A percentile compares a stretch with the other conserved stretches of the same genome.
Evolutionary conservation across 176 grass and related monocot genomes (phyloP).

Genomic region (Coix lacrymajobi): DNA sequence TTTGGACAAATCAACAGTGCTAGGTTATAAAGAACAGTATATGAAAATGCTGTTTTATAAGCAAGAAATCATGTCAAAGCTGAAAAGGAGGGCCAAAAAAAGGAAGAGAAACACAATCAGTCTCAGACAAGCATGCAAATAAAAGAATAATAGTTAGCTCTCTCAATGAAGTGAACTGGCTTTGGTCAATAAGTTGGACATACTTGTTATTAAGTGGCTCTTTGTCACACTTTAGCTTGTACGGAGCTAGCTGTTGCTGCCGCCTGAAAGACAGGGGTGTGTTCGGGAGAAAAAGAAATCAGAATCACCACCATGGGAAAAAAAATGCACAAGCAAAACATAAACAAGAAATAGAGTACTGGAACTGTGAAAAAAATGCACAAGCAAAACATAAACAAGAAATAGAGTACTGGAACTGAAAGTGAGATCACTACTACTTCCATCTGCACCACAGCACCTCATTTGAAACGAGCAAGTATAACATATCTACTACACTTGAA

Average conservation of each 20-base stretch:
- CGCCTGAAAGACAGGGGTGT: constrained; percentile 60
- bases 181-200: constrained; percentile 16
- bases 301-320: neutral
- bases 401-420: too few relatives aligned
- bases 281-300: constrained; percentile 11
- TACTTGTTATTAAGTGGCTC: constrained; percentile 89
- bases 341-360: neutral
- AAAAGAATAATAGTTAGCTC: neutral
- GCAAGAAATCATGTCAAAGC: neutral
- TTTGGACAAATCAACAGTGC: neutral
- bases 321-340: neutral
- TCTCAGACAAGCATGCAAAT: neutral
- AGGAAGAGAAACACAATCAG: neutral
- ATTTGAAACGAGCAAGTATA: constrained; percentile 3
- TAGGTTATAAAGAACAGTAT: neutral
- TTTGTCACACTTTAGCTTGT: constrained; percentile 93
- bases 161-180: neutral
- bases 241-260: constrained; percentile 74
- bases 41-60: neutral
- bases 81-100: neutral
- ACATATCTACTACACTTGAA: neutral
- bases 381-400: too few relatives aligned
- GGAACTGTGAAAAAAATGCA: too few relatives aligned
- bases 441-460: neutral
- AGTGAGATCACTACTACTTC: neutral